Conservation (phyloP, 2,329 filamentous ascomycete genomes). For the Diaporthe ampelina region DNA sequence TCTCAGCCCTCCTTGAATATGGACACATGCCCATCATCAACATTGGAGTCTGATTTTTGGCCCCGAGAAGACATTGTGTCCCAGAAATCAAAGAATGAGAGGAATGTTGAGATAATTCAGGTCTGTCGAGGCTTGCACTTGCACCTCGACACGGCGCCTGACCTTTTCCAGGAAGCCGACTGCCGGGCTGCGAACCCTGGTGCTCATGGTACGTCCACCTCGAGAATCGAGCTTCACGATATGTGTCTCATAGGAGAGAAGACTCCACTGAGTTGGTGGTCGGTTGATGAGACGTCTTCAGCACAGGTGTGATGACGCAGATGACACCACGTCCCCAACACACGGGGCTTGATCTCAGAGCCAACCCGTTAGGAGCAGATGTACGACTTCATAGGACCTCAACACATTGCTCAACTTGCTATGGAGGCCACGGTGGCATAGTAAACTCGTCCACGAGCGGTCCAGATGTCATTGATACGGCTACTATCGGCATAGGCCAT, state of each 20-base stretch:
- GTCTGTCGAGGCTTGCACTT: not conserved
- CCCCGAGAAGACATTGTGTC: no score
- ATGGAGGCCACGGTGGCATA: not conserved
- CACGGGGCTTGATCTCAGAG: not conserved
- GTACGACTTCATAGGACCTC: not conserved
- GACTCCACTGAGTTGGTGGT: not conserved
- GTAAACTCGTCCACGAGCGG: not conserved
- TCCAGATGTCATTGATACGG: not conserved
- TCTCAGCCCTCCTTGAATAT: not conserved
- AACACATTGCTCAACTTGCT: not conserved
- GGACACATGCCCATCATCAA: not conserved
- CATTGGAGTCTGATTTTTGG: not conserved
- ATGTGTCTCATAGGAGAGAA: not conserved
- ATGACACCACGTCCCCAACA: not conserved
- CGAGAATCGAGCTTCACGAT: not conserved
- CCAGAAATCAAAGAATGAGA: no score
- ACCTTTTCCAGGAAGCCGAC: not conserved
- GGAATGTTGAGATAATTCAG: not conserved
- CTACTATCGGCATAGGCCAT: conserved; percentile 20
- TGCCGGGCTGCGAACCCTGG: not conserved
- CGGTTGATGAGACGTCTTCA: not conserved
- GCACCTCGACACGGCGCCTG: no score
- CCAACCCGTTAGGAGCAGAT: not conserved
- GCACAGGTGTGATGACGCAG: not conserved
- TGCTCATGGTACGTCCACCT: not conserved